Evolutionary conservation across 345 rosid species (phyloP).

Genomic region (Passiflora organensis): DNA sequence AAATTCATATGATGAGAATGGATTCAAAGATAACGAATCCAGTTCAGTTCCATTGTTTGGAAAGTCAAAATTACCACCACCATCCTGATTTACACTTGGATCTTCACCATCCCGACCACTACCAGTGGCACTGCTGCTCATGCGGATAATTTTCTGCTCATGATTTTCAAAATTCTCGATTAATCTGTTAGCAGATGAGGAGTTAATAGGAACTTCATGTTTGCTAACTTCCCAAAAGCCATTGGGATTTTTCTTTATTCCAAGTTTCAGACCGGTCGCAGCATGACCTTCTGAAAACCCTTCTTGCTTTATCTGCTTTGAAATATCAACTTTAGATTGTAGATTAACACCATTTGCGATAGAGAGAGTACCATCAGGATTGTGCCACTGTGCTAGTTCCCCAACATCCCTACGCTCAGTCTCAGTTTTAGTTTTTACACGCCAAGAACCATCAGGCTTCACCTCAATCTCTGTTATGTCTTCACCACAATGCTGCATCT

Average conservation of each 20-base stretch:
- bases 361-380: constrained; percentile 60
- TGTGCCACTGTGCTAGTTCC: constrained; percentile 80
- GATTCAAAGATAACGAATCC: constrained; percentile 69
- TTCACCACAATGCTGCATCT: constrained; percentile 88
- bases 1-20: constrained; percentile 48
- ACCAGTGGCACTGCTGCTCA: constrained; percentile 91
- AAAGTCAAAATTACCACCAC: constrained; percentile 56
- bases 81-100: constrained; percentile 88
- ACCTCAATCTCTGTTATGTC: constrained; percentile 81
- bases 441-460: constrained; percentile 98
- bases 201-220: constrained; percentile 55
- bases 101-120: constrained; percentile 97
- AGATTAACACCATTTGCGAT: constrained; percentile 34
- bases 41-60: constrained; percentile 58
- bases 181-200: constrained; percentile 60
- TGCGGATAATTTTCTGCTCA: constrained; percentile 57
- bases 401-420: constrained; percentile 73
- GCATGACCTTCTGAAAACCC: constrained; percentile 60
- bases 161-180: constrained; percentile 39
- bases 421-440: constrained; percentile 71
- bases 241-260: constrained; percentile 72
- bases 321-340: constrained; percentile 45
- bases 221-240: constrained; percentile 94
- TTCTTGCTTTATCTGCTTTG: constrained; percentile 61
- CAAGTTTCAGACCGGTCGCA: constrained; percentile 69